Evolutionary conservation across 306 rosid species (phyloP), one percentile per base, ranked within the genome.

Genomic region (Neltuma alba): DNA sequence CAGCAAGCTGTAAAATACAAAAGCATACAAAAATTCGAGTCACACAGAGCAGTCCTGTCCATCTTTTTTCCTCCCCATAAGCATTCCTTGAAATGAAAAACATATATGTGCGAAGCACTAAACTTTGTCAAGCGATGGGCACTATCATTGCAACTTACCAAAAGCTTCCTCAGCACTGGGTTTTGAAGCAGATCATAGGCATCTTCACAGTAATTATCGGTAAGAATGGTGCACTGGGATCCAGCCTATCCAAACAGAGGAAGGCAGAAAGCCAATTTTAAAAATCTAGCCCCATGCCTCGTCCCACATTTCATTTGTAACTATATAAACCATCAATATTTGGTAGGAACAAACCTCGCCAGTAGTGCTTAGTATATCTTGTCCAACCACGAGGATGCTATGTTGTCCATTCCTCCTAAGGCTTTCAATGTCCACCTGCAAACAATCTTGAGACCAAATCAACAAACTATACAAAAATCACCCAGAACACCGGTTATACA

Each of bases 181-280:
- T 86, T 89, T 79, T 91, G 88, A 72, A 92, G 97, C 27, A 94
- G 90, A 87, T 92, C 92, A 82, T 92, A 92, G 77, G 97, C 98
- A 80, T 94, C 92, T 82, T 94, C 97, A 40, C 95, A 94, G 84
- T 85, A 94, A 83, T 94, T 91, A 73, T 91, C 98, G 0, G 97
- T 89, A 25, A 94, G 92, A 74, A 89, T 63, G 33, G 94, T 91
- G 89, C 98, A 94, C 67, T 87, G 97, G 66, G 93, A 89, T 85
- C 97, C 89, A 77, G 87, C 97, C 98, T 93, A 75, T 75, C 28
- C 76, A 61, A 74, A 45, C 58, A 83, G 31, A 40, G 50, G 44
- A 31, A 41, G 40, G 28, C 62, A 70, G 31, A 16, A 54, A 80
- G 20, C 23, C 44, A 82, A 58, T 40, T 28, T 2, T 28, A 65